Conservation (phyloP, 1,139 yeast species). For the Sugiyamaella japonica region DNA sequence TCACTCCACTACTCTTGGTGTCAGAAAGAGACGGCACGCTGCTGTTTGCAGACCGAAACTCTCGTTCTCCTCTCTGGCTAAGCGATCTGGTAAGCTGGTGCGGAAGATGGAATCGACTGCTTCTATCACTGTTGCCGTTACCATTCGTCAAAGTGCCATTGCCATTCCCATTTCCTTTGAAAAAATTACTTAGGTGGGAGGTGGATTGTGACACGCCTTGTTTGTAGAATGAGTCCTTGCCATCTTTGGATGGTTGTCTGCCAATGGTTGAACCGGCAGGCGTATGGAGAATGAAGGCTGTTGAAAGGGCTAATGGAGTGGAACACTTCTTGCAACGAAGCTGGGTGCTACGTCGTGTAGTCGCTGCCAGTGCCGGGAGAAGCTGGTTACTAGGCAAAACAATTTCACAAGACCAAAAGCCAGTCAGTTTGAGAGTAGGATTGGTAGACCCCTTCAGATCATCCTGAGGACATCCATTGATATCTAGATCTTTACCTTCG, state of each 20-base stretch:
- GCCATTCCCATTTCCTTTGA: constrained; percentile 17
- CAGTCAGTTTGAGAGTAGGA: constrained; percentile 17
- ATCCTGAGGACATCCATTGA: constrained; percentile 46
- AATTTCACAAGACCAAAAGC: constrained; percentile 21
- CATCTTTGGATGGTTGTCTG: not conserved
- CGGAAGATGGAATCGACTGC: constrained; percentile 10
- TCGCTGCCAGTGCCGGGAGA: constrained; percentile 15
- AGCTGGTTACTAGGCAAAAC: constrained; percentile 17
- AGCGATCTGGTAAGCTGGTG: constrained; percentile 11
- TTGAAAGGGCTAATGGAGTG: constrained; percentile 33
- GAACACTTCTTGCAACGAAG: constrained; percentile 41
- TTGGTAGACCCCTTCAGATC: constrained; percentile 13
- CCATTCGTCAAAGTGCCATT: constrained; percentile 27
- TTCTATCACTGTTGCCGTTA: constrained; percentile 27
- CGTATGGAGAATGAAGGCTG: constrained; percentile 32
- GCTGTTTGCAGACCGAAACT: not conserved
- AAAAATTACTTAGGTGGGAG: constrained; percentile 10
- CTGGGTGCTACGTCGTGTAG: constrained; percentile 26
- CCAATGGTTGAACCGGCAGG: constrained; percentile 23
- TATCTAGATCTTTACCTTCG: constrained; percentile 64
- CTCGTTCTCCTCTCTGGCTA: constrained; percentile 5
- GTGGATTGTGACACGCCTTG: constrained; percentile 14
- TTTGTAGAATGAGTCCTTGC: constrained; percentile 11
- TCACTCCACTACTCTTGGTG: not conserved
- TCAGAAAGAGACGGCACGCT: constrained; percentile 3